Evolutionary conservation across 1,284 basidiomycete genomes (phyloP).

Genomic region (Earliella scabrosa): DNA sequence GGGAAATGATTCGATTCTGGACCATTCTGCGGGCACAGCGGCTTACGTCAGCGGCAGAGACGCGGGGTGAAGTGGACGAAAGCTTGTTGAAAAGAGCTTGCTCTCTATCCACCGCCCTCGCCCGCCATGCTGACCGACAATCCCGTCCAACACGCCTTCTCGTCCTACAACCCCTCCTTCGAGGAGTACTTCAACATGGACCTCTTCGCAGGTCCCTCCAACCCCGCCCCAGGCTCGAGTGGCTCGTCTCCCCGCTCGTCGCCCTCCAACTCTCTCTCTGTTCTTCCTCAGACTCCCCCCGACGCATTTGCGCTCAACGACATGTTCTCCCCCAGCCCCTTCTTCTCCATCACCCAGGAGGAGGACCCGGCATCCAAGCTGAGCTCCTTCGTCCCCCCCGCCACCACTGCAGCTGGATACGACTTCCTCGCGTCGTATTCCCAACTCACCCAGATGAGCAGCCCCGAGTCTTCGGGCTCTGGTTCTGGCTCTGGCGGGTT

Average conservation of each 20-base stretch:
- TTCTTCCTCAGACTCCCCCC: conserved; percentile 33
- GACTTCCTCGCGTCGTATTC: conserved; percentile 43
- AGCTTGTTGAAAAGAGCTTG: neutral
- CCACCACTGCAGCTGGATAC: conserved; percentile 38
- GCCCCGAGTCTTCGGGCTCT: conserved; percentile 30
- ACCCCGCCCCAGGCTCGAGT: conserved; percentile 30
- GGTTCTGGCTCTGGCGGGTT: conserved; percentile 22
- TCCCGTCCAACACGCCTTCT: conserved; percentile 30
- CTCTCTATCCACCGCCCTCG: conserved; percentile 15
- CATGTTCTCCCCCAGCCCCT: conserved; percentile 36
- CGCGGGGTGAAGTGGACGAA: neutral
- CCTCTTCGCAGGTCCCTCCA: conserved; percentile 36
- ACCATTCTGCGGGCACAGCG: conserved; percentile 5
- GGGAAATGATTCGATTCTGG: conserved; percentile 12
- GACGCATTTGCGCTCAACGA: conserved; percentile 29
- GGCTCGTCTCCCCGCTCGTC: conserved; percentile 43
- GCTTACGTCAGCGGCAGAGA: conserved; percentile 8
- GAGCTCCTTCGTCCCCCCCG: conserved; percentile 34
- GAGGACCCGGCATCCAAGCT: conserved; percentile 48
- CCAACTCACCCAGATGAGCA: conserved; percentile 27
- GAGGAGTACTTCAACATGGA: conserved; percentile 60
- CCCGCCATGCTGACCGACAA: conserved; percentile 39
- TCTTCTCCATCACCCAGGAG: conserved; percentile 47
- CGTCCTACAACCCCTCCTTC: conserved; percentile 33
- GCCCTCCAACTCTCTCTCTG: conserved; percentile 37